These are phyloP conservation scores for Taphrina pruni DNA, from an alignment of 1,139 yeast species.

Conservation along the genomic window DNA sequence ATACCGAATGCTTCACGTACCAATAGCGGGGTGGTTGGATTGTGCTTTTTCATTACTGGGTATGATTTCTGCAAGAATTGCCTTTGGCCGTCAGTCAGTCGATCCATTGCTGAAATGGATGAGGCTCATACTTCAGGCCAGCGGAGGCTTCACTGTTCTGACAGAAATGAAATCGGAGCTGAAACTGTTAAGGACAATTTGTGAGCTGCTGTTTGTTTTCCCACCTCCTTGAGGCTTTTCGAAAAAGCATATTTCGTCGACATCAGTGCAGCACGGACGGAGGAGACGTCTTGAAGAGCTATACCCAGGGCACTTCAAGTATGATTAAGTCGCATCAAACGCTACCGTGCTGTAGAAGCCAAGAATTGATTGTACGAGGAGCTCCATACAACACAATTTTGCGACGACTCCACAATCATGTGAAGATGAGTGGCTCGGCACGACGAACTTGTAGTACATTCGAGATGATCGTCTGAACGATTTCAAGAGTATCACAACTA, in stretches of 20 bases:
- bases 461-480: too few relatives aligned
- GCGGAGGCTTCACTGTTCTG: constrained; percentile 75
- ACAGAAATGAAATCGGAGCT: constrained; percentile 78
- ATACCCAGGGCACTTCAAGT: neutral
- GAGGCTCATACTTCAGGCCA: constrained; percentile 58
- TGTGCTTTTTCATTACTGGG: constrained; percentile 62
- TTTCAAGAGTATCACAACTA: too few relatives aligned
- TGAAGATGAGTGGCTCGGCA: too few relatives aligned
- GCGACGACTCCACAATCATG: constrained; percentile 3
- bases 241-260: constrained; percentile 67
- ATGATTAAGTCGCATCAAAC: neutral
- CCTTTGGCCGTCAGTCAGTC: constrained; percentile 42
- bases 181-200: constrained; percentile 49
- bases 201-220: neutral
- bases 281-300: neutral
- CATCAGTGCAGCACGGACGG: constrained; percentile 51
- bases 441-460: too few relatives aligned
- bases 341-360: neutral
- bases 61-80: constrained; percentile 69
- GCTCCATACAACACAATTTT: neutral
- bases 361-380: neutral
- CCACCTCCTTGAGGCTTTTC: constrained; percentile 59
- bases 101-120: neutral
- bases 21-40: constrained; percentile 69
- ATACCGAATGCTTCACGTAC: constrained; percentile 77